Conservation (phyloP, 768 basidiomycete genomes). For the Coprinopsis cinerea region DNA sequence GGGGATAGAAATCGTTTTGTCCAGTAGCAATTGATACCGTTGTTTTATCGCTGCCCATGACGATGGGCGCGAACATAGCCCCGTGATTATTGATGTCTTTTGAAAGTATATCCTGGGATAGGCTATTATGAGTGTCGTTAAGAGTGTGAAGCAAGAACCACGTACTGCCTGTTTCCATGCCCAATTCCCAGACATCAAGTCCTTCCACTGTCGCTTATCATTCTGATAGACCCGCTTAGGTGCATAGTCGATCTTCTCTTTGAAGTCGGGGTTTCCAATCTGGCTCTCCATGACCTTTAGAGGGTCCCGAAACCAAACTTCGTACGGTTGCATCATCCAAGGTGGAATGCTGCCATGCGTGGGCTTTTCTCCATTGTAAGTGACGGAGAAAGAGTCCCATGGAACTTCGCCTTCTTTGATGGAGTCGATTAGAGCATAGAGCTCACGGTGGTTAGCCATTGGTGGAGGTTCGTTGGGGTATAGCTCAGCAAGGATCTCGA, state of each 20-base stretch:
- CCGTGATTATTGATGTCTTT: conserved; percentile 19
- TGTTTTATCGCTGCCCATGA: conserved; percentile 35
- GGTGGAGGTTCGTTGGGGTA: conserved; percentile 19
- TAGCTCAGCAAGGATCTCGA: conserved; percentile 18
- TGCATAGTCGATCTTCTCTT: conserved; percentile 25
- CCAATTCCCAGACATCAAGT: conserved; percentile 38
- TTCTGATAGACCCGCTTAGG: conserved; percentile 23
- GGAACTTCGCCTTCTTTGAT: conserved; percentile 29
- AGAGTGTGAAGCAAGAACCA: conserved; percentile 7
- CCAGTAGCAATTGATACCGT: conserved; percentile 31
- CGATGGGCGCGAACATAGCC: conserved; percentile 25
- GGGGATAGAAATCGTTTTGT: conserved; percentile 30
- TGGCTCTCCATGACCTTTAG: conserved; percentile 20
- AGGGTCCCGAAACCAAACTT: conserved; percentile 29
- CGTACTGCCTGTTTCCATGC: conserved; percentile 35
- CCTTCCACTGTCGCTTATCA: conserved; percentile 19
- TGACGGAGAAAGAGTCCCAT: conserved; percentile 28
- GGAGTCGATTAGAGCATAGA: conserved; percentile 28
- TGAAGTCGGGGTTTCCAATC: conserved; percentile 30
- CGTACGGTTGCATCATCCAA: conserved; percentile 27
- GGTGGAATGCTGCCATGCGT: conserved; percentile 15
- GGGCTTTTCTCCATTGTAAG: conserved; percentile 19
- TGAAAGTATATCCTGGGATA: conserved; percentile 20
- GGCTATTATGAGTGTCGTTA: neutral
- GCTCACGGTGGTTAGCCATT: conserved; percentile 23